phyloP scores from a whole-genome alignment of 2,329 filamentous ascomycete genomes.

The Scedosporium minutisporum region DNA sequence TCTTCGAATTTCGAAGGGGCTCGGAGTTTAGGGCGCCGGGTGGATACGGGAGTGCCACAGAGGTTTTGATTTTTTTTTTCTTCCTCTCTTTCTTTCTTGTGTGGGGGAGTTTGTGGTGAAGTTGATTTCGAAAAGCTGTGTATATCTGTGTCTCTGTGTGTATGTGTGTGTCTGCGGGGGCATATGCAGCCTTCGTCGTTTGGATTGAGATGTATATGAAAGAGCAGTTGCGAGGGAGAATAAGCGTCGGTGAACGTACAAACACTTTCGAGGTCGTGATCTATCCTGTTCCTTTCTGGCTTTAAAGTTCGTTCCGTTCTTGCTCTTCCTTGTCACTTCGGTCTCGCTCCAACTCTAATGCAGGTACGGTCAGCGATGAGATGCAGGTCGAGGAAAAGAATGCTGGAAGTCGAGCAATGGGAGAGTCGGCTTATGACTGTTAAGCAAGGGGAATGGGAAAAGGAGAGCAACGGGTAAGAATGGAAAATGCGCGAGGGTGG shows the following conservation, averaged over 20 bases:
- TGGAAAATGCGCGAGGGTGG: not conserved
- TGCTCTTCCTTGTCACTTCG: conserved; percentile 5
- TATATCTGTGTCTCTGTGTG: too few species aligned
- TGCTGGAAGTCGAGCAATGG: not conserved
- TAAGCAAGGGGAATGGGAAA: not conserved
- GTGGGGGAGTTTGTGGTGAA: too few species aligned
- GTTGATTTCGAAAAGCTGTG: too few species aligned
- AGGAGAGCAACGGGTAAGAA: not conserved
- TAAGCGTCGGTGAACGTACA: not conserved
- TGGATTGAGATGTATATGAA: not conserved
- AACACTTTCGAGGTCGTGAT: conserved; percentile 3
- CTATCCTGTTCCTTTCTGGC: not conserved
- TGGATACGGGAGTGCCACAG: not conserved
- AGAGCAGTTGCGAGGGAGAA: not conserved
- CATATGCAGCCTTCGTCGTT: not conserved
- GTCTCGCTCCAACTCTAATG: conserved; percentile 8
- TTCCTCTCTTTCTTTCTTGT: too few species aligned
- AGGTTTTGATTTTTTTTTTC: not conserved
- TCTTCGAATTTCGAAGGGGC: not conserved
- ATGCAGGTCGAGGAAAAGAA: conserved; percentile 1
- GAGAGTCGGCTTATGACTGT: not conserved
- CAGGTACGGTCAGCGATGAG: conserved; percentile 7
- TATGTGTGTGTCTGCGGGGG: too few species aligned
- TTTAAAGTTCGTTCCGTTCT: not conserved
- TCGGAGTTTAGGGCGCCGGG: not conserved